Percentiles rank a stretch among this genome's conserved stretches.
Evolutionary conservation across 257 asterid genomes (phyloP).

Genomic region (Prunella vulgaris): DNA sequence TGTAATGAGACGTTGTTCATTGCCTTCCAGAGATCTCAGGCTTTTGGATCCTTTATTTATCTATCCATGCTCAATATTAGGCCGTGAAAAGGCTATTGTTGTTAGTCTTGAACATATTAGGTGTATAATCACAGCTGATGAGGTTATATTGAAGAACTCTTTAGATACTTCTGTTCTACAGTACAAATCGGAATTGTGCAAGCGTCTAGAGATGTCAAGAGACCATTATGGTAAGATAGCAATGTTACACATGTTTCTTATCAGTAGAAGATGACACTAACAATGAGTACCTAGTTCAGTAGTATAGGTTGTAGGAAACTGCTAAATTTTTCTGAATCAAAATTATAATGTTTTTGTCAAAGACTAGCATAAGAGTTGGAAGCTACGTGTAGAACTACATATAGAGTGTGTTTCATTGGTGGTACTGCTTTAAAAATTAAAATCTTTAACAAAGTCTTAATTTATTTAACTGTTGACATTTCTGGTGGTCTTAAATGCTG

Average conservation of each 20-base stretch:
- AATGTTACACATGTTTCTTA: neutral
- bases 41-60: conserved; percentile 95
- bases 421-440: neutral
- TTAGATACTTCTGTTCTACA: conserved; percentile 75
- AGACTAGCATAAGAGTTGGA: neutral
- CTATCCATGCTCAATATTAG: conserved; percentile 84
- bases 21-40: conserved; percentile 97
- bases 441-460: neutral
- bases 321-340: neutral
- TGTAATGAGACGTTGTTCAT: conserved; percentile 81
- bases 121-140: conserved; percentile 95
- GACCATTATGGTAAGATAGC: conserved; percentile 68
- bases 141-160: conserved; percentile 91
- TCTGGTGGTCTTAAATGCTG: neutral
- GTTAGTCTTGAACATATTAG: conserved; percentile 93
- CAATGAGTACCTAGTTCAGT: neutral
- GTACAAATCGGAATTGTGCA: conserved; percentile 78
- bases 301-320: neutral
- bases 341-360: neutral
- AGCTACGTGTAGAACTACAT: neutral
- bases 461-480: neutral
- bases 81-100: conserved; percentile 98
- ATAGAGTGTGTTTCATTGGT: neutral
- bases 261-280: neutral
- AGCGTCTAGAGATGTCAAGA: conserved; percentile 74